Conservation (phyloP, 805 yeast species). For the Ogataea nonfermentans region DNA sequence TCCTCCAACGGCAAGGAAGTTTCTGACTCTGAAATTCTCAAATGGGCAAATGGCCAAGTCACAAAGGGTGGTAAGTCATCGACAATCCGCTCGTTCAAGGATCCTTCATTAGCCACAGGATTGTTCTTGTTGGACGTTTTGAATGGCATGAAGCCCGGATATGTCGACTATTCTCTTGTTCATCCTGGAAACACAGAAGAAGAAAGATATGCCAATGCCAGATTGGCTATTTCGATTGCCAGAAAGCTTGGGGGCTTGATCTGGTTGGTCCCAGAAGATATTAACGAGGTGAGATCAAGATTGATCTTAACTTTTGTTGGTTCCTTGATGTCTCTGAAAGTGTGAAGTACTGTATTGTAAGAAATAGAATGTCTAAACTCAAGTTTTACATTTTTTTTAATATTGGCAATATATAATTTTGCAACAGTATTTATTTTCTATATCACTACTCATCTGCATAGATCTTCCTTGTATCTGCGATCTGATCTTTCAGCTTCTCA, state of each 20-base stretch:
- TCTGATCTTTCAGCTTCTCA: constrained; percentile 68
- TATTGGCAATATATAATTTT: neutral
- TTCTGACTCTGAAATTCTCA: constrained; percentile 80
- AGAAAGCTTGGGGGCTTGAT: constrained; percentile 96
- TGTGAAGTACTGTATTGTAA: constrained; percentile 9
- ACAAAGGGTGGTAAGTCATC: constrained; percentile 78
- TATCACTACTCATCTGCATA: constrained; percentile 10
- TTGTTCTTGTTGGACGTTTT: constrained; percentile 85
- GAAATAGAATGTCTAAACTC: constrained; percentile 2
- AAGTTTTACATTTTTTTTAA: neutral
- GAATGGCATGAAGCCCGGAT: constrained; percentile 94
- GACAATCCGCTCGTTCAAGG: constrained; percentile 80
- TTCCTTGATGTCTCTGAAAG: constrained; percentile 75
- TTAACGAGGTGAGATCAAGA: constrained; percentile 91
- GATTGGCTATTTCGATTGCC: constrained; percentile 96
- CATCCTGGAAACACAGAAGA: constrained; percentile 76
- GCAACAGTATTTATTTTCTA: constrained; percentile 1
- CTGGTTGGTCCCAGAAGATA: constrained; percentile 99
- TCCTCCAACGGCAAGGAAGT: constrained; percentile 72
- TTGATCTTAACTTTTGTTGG: constrained; percentile 93
- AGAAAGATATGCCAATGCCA: constrained; percentile 90
- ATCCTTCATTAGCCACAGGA: constrained; percentile 70
- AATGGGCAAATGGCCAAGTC: constrained; percentile 91
- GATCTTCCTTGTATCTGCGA: constrained; percentile 35
- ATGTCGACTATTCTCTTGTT: constrained; percentile 93